Evolutionary conservation across 2,329 filamentous ascomycete species (phyloP), one percentile per base, ranked within the genome.

Genomic region (Fusarium nodosum): DNA sequence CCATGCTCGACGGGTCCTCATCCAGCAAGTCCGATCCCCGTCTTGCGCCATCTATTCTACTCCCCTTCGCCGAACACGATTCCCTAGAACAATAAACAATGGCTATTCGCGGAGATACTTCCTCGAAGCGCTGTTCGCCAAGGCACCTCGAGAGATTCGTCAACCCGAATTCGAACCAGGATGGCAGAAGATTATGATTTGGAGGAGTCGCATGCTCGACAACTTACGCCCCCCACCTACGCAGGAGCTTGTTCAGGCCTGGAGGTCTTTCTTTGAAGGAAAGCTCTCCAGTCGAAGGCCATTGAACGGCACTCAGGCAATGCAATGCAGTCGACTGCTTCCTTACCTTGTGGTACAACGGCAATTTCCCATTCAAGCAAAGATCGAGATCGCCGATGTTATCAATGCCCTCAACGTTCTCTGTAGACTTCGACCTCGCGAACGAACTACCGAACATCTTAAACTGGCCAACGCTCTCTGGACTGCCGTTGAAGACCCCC

Each of bases 171-270:
- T 90, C 64, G 91, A 89, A 74, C 91, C 88, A 1, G 94, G 93
- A 55, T 87, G 94, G 74, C 88, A 89, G 68, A 86, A 86, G 18
- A 87, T 97, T 81, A 86, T 92, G 73, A 86, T 92, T 61, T 86
- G 93, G 77, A 83, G 87, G 54, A 87, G 87, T 70, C 86, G 88
- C 64, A 81, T 90, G 70, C 84, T 86, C 53, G 86, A 92, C 58
- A 85, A 87, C 53, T 83, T 89, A 36, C 87, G 93, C 34, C 86
- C 88, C 12, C 93, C 93, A 18, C 79, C 87, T 0, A 81, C 84
- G 5, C 77, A 84, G n/a, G 87, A 92, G 34, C 82, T 97, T 4
- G 79, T 88, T 1, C 82, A 86, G 36, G 92, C 91, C 7, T 90
- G 92, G 77, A 83, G 81, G 57, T 80, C 83, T 12, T 90, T 94